Conservation (phyloP, 2,329 filamentous ascomycete species). For the Scedosporium apiospermum region DNA sequence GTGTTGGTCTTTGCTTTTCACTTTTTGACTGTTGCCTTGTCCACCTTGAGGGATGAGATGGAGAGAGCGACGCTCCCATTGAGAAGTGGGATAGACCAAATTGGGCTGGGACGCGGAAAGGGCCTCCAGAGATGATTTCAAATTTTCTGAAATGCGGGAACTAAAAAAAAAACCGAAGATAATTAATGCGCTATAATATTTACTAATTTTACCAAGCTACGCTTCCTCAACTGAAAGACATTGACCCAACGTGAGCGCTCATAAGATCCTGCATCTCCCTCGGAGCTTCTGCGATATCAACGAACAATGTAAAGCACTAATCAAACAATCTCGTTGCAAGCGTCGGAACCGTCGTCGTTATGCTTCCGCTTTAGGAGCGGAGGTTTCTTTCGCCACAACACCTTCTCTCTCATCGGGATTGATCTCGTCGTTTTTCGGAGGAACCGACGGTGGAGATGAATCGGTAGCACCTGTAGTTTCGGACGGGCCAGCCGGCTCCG, state of each 20-base stretch:
- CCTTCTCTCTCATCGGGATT: background rate
- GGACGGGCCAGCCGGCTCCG: too few species aligned
- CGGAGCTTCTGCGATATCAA: too few species aligned
- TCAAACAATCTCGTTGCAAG: background rate
- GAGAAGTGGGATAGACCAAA: background rate
- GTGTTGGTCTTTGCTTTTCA: background rate
- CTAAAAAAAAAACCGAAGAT: background rate
- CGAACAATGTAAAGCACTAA: background rate
- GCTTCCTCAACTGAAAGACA: background rate
- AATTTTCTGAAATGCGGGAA: constrained; percentile 5
- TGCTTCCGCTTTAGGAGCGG: background rate
- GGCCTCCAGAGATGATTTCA: too few species aligned
- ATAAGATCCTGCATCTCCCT: background rate
- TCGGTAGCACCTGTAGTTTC: background rate
- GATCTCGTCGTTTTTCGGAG: background rate
- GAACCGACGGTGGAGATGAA: background rate
- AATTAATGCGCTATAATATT: constrained; percentile 2
- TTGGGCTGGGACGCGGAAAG: background rate
- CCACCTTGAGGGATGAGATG: background rate
- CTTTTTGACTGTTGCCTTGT: background rate
- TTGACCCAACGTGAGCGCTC: background rate
- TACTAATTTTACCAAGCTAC: background rate
- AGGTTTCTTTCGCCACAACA: background rate
- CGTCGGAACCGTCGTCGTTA: background rate
- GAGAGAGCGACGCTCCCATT: background rate